These are phyloP conservation scores for Leccinum truebloodii DNA, from an alignment of 768 basidiomycete species.

Conservation along the genomic window DNA sequence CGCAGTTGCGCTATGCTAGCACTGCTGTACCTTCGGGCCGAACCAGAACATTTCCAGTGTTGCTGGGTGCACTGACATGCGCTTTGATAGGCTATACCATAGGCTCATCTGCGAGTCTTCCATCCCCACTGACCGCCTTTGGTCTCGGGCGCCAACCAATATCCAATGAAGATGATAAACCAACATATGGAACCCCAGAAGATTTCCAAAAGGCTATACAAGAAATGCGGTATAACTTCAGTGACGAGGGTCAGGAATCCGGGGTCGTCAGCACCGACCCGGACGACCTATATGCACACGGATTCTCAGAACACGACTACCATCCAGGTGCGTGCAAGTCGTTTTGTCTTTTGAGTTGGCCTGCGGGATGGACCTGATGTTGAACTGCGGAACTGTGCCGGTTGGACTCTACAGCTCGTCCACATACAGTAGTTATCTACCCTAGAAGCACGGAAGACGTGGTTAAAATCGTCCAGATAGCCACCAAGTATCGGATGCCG, in stretches of 20 bases:
- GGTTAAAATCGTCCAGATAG: conserved; percentile 71
- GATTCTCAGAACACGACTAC: conserved; percentile 53
- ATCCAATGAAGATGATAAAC: conserved; percentile 15
- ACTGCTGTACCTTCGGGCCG: neutral
- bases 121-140: conserved; percentile 10
- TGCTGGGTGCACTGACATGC: conserved; percentile 24
- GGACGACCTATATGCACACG: conserved; percentile 54
- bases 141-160: neutral
- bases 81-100: conserved; percentile 26
- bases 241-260: neutral
- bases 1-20: conserved; percentile 16
- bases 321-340: conserved; percentile 43
- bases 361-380: too few relatives aligned
- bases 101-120: conserved; percentile 11
- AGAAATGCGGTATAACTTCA: conserved; percentile 46
- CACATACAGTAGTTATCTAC: conserved; percentile 64
- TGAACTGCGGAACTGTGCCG: neutral
- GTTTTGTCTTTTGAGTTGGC: neutral
- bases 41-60: conserved; percentile 4
- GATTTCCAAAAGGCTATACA: conserved; percentile 56
- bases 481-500: conserved; percentile 74
- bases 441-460: conserved; percentile 80
- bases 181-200: conserved; percentile 48
- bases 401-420: conserved; percentile 31
- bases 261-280: conserved; percentile 48